These are phyloP conservation scores for Metschnikowia gruessii DNA, from an alignment of 805 yeast genomes.

Conservation along the genomic window DNA sequence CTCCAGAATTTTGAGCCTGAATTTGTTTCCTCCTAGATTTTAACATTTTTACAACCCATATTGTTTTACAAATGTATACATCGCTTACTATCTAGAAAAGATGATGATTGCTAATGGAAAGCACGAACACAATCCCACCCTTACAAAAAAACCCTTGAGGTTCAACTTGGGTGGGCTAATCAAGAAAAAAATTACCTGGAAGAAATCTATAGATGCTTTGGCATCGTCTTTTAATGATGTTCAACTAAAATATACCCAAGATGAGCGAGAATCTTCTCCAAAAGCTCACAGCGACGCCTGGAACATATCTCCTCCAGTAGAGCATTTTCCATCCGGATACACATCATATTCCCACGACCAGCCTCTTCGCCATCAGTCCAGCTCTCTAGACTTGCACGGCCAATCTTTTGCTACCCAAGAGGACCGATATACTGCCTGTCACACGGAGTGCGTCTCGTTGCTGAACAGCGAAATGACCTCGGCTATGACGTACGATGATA, in stretches of 20 bases:
- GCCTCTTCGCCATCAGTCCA: constrained; percentile 3
- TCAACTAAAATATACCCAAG: constrained; percentile 5
- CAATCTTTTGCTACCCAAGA: not conserved
- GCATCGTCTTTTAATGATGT: constrained; percentile 10
- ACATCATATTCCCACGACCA: constrained; percentile 1
- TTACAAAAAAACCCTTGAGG: constrained; percentile 12
- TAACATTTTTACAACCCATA: too few relatives aligned
- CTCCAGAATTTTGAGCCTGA: not conserved
- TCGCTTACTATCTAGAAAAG: not conserved
- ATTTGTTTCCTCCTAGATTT: not conserved
- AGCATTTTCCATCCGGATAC: constrained; percentile 3
- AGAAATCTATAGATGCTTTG: constrained; percentile 14
- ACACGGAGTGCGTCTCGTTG: constrained; percentile 37
- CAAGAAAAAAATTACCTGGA: constrained; percentile 20
- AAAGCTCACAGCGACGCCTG: not conserved
- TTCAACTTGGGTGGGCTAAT: constrained; percentile 22
- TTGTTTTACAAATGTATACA: not conserved
- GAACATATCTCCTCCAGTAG: not conserved
- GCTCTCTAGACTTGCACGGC: constrained; percentile 3
- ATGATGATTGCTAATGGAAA: constrained; percentile 20
- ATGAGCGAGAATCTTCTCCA: not conserved
- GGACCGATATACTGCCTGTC: constrained; percentile 27
- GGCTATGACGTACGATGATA: constrained; percentile 16
- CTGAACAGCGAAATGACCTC: constrained; percentile 40
- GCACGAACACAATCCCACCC: constrained; percentile 12